A percentile compares a stretch with the other conserved stretches of the same genome.
These are phyloP conservation scores for Sarocladiaceae sp. DNA, from an alignment of 2,329 filamentous ascomycete species.

Conservation along the genomic window DNA sequence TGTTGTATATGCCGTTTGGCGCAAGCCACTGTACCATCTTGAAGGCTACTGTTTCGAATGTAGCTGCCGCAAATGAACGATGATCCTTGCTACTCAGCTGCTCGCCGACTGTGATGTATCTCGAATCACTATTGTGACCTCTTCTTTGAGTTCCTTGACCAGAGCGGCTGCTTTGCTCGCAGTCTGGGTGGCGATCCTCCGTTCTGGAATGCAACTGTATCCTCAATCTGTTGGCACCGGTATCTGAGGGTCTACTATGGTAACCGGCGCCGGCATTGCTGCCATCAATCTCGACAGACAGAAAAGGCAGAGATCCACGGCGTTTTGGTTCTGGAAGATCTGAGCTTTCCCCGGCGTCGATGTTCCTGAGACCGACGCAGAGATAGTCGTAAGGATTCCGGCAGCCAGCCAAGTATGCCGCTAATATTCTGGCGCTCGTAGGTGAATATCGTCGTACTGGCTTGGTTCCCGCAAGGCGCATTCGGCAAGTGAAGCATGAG, in stretches of 20 bases:
- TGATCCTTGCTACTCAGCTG: slow-evolving; percentile 45
- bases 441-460: slow-evolving; percentile 74
- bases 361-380: slow-evolving; percentile 45
- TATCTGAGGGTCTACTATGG: not conserved
- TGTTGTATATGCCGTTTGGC: slow-evolving; percentile 38
- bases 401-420: slow-evolving; percentile 72
- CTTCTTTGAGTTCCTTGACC: not conserved
- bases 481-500: slow-evolving; percentile 76
- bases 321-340: not conserved
- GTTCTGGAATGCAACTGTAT: not conserved
- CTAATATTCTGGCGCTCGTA: slow-evolving; percentile 74
- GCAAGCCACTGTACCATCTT: slow-evolving; percentile 69
- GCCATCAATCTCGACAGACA: no score
- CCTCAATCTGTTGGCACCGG: not conserved
- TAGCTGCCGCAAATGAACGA: slow-evolving; percentile 54
- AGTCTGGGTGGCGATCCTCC: not conserved
- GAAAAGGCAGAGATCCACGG: not conserved
- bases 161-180: no score
- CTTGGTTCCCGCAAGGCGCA: slow-evolving; percentile 56
- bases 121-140: not conserved
- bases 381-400: slow-evolving; percentile 67
- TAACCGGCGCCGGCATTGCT: no score
- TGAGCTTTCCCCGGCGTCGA: not conserved
- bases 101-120: not conserved
- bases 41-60: slow-evolving; percentile 60